These are phyloP conservation scores for Triglochin maritima DNA, from an alignment of 106 monocot genomes.

Conservation along the genomic window DNA sequence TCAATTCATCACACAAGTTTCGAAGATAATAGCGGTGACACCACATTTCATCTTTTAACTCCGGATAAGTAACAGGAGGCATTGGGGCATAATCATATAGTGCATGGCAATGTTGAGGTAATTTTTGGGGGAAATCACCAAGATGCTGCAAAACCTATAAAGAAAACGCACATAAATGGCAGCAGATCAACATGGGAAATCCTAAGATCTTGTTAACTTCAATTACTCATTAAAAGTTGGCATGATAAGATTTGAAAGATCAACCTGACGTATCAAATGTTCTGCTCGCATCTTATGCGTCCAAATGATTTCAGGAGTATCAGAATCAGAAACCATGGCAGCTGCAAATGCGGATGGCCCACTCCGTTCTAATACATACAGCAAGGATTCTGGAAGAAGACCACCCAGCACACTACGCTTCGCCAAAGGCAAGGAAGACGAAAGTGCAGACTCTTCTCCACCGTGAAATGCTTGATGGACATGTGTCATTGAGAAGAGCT, in stretches of 20 bases:
- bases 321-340: slow-evolving; percentile 99
- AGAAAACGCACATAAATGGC: neutral
- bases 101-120: slow-evolving; percentile 93
- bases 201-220: too few relatives aligned
- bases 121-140: slow-evolving; percentile 97
- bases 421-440: slow-evolving; percentile 91
- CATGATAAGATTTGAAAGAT: neutral
- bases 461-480: slow-evolving; percentile 98
- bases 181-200: neutral
- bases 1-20: slow-evolving; percentile 94
- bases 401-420: slow-evolving; percentile 95
- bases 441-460: slow-evolving; percentile 93
- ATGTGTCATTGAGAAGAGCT: slow-evolving; percentile 82
- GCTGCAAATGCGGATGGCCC: slow-evolving; percentile 89
- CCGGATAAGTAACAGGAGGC: slow-evolving; percentile 97
- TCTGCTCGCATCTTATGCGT: slow-evolving; percentile 99
- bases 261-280: slow-evolving; percentile 86
- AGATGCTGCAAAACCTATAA: slow-evolving; percentile 95
- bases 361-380: slow-evolving; percentile 96
- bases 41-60: slow-evolving; percentile 99
- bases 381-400: slow-evolving; percentile 88
- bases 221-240: too few relatives aligned
- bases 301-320: slow-evolving; percentile 99
- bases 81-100: slow-evolving; percentile 99
- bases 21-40: slow-evolving; percentile 97